phyloP scores from a whole-genome alignment of 2,329 filamentous ascomycete genomes.

The Pochonia chlamydosporia region DNA sequence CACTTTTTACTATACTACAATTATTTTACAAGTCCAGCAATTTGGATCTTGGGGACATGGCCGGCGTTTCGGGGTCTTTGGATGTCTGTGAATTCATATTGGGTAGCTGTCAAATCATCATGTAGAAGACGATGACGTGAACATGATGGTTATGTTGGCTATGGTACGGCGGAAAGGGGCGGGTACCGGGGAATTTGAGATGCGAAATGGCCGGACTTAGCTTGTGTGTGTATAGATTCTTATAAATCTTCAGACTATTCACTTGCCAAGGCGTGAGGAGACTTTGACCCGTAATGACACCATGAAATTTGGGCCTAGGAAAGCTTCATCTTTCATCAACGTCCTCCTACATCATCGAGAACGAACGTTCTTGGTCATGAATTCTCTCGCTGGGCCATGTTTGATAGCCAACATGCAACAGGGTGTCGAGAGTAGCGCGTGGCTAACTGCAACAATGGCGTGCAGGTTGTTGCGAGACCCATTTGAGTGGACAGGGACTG shows the following conservation, averaged over 20 bases:
- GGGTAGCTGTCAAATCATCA: neutral
- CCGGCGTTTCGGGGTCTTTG: slow-evolving; percentile 2
- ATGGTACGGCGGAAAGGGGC: no score
- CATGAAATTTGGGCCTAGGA: no score
- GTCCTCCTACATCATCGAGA: neutral
- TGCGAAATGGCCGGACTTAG: no score
- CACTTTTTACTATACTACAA: neutral
- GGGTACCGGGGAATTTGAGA: no score
- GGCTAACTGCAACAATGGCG: slow-evolving; percentile 4
- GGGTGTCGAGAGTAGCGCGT: neutral
- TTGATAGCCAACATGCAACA: neutral
- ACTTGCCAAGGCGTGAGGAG: neutral
- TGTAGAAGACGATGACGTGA: neutral
- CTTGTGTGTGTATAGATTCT: no score
- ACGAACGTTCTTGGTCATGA: neutral
- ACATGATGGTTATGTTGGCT: no score
- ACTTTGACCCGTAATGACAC: neutral
- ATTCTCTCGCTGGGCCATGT: neutral
- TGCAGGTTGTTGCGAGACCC: neutral
- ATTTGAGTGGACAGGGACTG: neutral
- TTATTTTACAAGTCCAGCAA: neutral
- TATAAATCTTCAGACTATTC: neutral
- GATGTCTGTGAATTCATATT: neutral
- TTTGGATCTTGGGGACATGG: neutral
- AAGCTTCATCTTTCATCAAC: no score